These are phyloP conservation scores for Fusarium sterilihyphosum DNA, from an alignment of 2,329 filamentous ascomycete genomes.

Conservation along the genomic window DNA sequence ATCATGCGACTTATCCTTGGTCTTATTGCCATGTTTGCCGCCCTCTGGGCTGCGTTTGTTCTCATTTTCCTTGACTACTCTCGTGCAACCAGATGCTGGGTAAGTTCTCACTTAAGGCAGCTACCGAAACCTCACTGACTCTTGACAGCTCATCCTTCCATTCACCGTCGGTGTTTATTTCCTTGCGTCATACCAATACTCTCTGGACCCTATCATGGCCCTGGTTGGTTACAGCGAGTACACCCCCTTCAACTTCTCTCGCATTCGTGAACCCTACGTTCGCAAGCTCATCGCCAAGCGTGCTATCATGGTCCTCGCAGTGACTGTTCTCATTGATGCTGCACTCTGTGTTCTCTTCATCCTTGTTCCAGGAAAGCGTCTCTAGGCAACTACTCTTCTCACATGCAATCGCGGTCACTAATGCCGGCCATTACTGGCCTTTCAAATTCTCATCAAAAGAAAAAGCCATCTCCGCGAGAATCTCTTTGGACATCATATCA, in stretches of 20 bases:
- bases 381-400: conserved; percentile 57
- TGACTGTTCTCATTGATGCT: conserved; percentile 80
- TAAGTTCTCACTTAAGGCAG: conserved; percentile 58
- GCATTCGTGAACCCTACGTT: conserved; percentile 90
- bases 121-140: conserved; percentile 13
- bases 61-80: conserved; percentile 89
- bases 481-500: conserved; percentile 23
- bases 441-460: conserved; percentile 12
- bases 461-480: conserved; percentile 29
- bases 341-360: conserved; percentile 92
- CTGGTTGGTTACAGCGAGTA: conserved; percentile 94
- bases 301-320: conserved; percentile 79
- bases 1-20: conserved; percentile 87
- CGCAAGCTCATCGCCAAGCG: conserved; percentile 85
- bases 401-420: conserved; percentile 24
- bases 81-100: conserved; percentile 82
- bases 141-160: conserved; percentile 74
- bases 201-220: conserved; percentile 90
- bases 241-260: conserved; percentile 91
- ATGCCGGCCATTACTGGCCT: conserved; percentile 41
- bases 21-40: conserved; percentile 84
- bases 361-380: conserved; percentile 87
- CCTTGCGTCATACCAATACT: conserved; percentile 92
- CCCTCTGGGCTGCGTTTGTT: conserved; percentile 92
- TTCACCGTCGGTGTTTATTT: conserved; percentile 93